Conservation (phyloP, 768 basidiomycete species). For the Rhizopogon vesiculosus region DNA sequence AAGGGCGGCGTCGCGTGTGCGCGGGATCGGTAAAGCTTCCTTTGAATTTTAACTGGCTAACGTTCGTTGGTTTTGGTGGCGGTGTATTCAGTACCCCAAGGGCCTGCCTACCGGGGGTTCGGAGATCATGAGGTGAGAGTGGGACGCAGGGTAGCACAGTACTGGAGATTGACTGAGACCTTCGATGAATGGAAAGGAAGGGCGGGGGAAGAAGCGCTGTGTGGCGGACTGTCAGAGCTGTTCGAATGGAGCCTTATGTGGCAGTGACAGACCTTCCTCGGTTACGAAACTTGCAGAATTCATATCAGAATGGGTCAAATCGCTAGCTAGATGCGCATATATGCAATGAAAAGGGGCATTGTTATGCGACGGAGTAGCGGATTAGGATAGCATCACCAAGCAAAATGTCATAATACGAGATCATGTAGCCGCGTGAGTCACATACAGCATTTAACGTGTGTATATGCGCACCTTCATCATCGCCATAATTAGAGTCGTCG, state of each 20-base stretch:
- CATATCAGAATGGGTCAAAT: slow-evolving; percentile 42
- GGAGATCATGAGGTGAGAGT: slow-evolving; percentile 20
- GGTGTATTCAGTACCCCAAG: slow-evolving; percentile 47
- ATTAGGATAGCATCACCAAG: neutral
- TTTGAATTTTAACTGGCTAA: slow-evolving; percentile 55
- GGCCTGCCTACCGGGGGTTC: slow-evolving; percentile 30
- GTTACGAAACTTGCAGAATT: slow-evolving; percentile 43
- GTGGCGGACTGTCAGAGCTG: slow-evolving; percentile 11
- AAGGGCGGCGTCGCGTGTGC: slow-evolving; percentile 36
- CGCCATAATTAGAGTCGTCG: slow-evolving; percentile 32
- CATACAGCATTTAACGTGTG: slow-evolving; percentile 7
- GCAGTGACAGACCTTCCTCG: slow-evolving; percentile 42
- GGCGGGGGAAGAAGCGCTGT: slow-evolving; percentile 55
- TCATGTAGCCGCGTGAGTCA: slow-evolving; percentile 10
- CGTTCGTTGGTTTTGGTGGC: slow-evolving; percentile 57
- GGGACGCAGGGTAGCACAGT: slow-evolving; percentile 30
- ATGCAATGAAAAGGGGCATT: slow-evolving; percentile 17
- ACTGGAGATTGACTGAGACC: slow-evolving; percentile 58
- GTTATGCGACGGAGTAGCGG: slow-evolving; percentile 1
- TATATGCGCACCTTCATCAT: slow-evolving; percentile 46
- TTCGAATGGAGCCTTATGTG: slow-evolving; percentile 11
- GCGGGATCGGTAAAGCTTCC: slow-evolving; percentile 74
- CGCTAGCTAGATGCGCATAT: slow-evolving; percentile 48
- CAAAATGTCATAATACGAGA: slow-evolving; percentile 5
- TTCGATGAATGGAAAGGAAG: slow-evolving; percentile 49